Conservation (phyloP, 169 alveolate species). For the Eimeria necatrix region DNA sequence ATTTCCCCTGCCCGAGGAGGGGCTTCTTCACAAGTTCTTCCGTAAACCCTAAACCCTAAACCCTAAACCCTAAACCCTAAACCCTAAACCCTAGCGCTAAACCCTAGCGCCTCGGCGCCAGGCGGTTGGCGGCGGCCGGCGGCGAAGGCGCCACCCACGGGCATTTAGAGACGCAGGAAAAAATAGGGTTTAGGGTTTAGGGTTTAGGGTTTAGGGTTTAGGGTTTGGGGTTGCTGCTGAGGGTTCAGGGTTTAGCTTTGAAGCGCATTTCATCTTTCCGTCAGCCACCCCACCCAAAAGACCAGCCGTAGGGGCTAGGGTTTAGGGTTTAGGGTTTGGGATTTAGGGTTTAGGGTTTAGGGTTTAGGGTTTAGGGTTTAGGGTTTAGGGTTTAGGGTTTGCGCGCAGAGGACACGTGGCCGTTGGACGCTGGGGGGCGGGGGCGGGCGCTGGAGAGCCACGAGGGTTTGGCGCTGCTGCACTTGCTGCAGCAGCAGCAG, state of each 20-base stretch:
- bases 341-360: background rate
- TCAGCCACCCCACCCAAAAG: no score
- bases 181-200: no score
- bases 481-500: background rate
- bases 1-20: slow-evolving; percentile 57
- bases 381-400: slow-evolving; percentile 40
- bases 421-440: background rate
- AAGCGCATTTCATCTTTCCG: no score
- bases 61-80: slow-evolving; percentile 33
- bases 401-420: slow-evolving; percentile 10
- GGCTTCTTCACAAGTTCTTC: slow-evolving; percentile 51
- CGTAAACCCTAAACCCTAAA: slow-evolving; percentile 29
- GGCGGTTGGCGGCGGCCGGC: no score
- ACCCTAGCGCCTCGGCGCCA: no score
- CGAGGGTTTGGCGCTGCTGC: background rate
- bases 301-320: no score
- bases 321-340: background rate
- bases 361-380: background rate
- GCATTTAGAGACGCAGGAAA: no score
- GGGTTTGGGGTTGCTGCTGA: no score
- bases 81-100: background rate
- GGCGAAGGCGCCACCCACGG: no score
- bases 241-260: no score
- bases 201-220: no score
- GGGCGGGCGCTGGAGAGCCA: background rate